A percentile compares a stretch with the other conserved stretches of the same genome.
Conservation (phyloP, 1,284 basidiomycete genomes). For the Fistulina hepatica region DNA sequence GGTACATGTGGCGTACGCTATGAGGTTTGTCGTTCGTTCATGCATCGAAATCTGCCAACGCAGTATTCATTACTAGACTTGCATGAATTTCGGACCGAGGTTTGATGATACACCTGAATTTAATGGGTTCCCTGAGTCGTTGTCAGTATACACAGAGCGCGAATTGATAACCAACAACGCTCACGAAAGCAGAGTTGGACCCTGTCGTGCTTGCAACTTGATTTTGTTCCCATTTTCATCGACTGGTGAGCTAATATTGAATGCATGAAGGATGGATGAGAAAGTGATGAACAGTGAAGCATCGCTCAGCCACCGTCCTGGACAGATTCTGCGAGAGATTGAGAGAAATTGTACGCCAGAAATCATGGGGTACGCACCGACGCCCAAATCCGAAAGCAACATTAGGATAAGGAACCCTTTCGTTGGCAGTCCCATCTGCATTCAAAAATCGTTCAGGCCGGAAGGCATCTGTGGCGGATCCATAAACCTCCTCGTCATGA, state of each 20-base stretch:
- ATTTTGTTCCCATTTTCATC: slow-evolving; percentile 1
- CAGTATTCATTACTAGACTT: too few species aligned
- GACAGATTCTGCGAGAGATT: slow-evolving; percentile 2
- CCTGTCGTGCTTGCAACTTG: too few species aligned
- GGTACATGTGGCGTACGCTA: too few species aligned
- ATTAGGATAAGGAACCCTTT: neutral
- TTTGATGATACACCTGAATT: too few species aligned
- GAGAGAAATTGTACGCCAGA: neutral
- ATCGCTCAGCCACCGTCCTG: slow-evolving; percentile 4
- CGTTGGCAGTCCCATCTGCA: neutral
- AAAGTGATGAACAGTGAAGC: slow-evolving; percentile 5
- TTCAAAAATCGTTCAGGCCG: slow-evolving; percentile 7
- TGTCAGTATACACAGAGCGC: too few species aligned
- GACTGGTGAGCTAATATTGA: slow-evolving; percentile 1
- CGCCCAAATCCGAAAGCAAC: slow-evolving; percentile 5
- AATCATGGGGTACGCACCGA: slow-evolving; percentile 1
- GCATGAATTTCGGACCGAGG: too few species aligned
- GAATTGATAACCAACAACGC: too few species aligned
- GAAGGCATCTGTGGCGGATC: slow-evolving; percentile 6
- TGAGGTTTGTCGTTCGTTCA: too few species aligned
- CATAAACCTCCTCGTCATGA: slow-evolving; percentile 27
- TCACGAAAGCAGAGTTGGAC: too few species aligned
- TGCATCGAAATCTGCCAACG: too few species aligned
- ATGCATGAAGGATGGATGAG: slow-evolving; percentile 3
- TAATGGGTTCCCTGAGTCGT: too few species aligned